Percentiles rank a stretch among this genome's conserved stretches.
Evolutionary conservation across 371 early-diverging fungal genomes (phyloP).

Genomic region (Actinomortierella ambigua): DNA sequence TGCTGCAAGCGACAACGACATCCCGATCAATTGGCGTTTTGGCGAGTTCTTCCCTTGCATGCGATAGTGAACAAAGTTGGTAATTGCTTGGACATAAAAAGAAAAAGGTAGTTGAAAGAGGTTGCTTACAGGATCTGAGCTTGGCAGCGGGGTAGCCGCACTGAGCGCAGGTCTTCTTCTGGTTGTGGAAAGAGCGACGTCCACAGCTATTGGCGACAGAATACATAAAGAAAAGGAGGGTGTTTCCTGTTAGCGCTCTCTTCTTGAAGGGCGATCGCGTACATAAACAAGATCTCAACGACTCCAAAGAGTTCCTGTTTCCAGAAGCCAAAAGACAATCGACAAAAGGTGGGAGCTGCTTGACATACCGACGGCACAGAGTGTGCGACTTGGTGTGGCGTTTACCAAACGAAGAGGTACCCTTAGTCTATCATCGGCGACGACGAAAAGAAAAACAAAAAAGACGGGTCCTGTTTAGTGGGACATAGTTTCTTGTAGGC

Average conservation of each 20-base stretch:
- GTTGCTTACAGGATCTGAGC: conserved; percentile 88
- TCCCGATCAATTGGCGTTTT: no score
- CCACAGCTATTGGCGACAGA: conserved; percentile 74
- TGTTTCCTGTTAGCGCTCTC: not conserved
- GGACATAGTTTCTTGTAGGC: not conserved
- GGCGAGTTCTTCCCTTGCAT: no score
- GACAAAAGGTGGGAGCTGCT: no score
- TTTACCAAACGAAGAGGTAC: conserved; percentile 99
- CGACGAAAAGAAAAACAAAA: not conserved
- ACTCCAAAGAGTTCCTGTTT: not conserved
- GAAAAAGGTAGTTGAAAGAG: not conserved
- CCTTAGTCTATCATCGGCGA: conserved; percentile 85
- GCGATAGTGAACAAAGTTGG: not conserved
- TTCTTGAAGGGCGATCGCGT: no score
- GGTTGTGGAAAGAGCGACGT: conserved; percentile 98
- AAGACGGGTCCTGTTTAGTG: conserved; percentile 6
- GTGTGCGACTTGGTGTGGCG: conserved; percentile 99
- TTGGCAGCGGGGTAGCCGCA: conserved; percentile 99
- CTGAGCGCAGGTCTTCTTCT: conserved; percentile 99
- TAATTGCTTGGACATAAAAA: not conserved
- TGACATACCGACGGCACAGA: conserved; percentile 85
- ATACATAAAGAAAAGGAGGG: not conserved
- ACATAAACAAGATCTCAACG: no score
- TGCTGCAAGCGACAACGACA: no score
- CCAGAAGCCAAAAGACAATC: conserved; percentile 7